A percentile compares a stretch with the other conserved stretches of the same genome.
Evolutionary conservation across 2,329 filamentous ascomycete species (phyloP).

Genomic region (Claviceps cyperi): DNA sequence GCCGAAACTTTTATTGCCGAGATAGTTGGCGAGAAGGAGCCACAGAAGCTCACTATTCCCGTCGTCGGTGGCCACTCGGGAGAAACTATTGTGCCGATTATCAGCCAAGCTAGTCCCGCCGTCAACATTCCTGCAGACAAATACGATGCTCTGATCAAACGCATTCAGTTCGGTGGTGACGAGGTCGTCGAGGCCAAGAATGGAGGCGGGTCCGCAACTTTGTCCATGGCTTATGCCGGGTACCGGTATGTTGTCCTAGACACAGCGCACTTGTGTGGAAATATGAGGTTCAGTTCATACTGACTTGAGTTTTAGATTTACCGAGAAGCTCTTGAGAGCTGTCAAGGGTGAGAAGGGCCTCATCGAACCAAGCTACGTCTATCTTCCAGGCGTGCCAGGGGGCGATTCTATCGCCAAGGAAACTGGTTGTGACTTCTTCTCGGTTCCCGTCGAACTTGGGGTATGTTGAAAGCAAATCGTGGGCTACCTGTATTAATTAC

Average conservation of each 20-base stretch:
- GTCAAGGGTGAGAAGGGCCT: constrained; percentile 81
- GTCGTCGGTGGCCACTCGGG: constrained; percentile 96
- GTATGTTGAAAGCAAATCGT: constrained; percentile 40
- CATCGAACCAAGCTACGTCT: constrained; percentile 89
- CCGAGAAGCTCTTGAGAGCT: constrained; percentile 86
- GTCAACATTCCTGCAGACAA: constrained; percentile 78
- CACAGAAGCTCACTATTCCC: constrained; percentile 70
- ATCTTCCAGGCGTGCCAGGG: constrained; percentile 78
- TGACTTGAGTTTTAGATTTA: constrained; percentile 47
- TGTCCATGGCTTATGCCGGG: constrained; percentile 92
- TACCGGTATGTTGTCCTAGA: constrained; percentile 50
- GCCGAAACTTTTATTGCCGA: constrained; percentile 92
- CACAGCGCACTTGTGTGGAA: background rate
- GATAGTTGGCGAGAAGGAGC: constrained; percentile 68
- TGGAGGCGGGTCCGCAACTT: constrained; percentile 74
- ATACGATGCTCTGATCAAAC: constrained; percentile 79
- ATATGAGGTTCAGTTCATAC: constrained; percentile 3
- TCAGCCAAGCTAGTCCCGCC: constrained; percentile 74
- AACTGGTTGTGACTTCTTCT: constrained; percentile 86
- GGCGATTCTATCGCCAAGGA: constrained; percentile 76
- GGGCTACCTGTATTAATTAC: background rate
- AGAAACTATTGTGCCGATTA: constrained; percentile 93
- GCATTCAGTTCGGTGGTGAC: constrained; percentile 96
- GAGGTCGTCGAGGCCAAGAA: constrained; percentile 95
- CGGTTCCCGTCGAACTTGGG: constrained; percentile 86